Conservation (phyloP, 331 rosid species). For the Rosa hybrid region DNA sequence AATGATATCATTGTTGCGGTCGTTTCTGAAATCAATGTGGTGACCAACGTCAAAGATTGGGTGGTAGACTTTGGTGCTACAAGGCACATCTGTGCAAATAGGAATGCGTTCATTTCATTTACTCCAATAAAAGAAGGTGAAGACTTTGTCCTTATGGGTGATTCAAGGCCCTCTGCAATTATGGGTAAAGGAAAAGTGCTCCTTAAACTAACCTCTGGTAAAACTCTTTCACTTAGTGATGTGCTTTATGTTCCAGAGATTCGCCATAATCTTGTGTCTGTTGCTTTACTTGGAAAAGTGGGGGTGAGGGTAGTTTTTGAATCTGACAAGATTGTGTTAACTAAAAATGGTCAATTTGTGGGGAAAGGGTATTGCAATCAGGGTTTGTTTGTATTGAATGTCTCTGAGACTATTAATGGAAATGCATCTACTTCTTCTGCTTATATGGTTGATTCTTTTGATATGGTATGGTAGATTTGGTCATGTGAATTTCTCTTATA, state of each 20-base stretch:
- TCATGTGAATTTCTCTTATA: background rate
- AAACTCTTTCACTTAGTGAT: background rate
- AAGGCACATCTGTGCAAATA: background rate
- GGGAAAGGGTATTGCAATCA: background rate
- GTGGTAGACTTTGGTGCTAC: background rate
- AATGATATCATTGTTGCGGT: background rate
- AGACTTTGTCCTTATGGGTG: background rate
- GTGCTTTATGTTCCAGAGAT: slow-evolving; percentile 7
- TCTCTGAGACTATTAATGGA: background rate
- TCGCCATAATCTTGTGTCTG: background rate
- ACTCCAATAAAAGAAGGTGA: background rate
- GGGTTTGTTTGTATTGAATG: background rate
- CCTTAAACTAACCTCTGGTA: background rate
- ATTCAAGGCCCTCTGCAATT: background rate
- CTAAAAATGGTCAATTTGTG: background rate
- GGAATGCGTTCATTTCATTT: background rate
- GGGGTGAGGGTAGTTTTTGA: background rate
- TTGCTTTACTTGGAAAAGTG: background rate
- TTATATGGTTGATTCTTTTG: background rate
- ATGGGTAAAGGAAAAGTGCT: background rate
- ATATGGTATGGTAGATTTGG: slow-evolving; percentile 3
- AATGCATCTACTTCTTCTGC: background rate
- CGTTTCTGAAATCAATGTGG: background rate
- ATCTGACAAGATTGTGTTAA: background rate
- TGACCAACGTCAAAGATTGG: background rate